Evolutionary conservation across 23 red algal species (phyloP), one percentile per base, ranked within the genome.

Genomic region (Chondrus crispus): DNA sequence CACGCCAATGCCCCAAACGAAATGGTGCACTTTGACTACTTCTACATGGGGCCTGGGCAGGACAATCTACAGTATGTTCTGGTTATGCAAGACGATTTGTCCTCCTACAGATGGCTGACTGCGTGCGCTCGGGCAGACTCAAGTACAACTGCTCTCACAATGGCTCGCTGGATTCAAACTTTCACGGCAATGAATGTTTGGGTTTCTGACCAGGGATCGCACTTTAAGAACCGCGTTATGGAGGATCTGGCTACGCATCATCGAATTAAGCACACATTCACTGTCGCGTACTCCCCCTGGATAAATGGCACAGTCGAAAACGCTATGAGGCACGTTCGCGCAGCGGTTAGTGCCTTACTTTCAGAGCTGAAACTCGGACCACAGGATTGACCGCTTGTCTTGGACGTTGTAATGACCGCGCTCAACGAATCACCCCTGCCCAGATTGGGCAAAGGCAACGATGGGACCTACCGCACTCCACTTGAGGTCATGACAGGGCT

Each of bases 21-120:
- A 30, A 51, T 89, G 3, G 6, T 89, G n/a, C 85, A 89, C 39
- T 72, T 22, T 62, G 85, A 89, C 64, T 89, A 55, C 49, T 43
- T 75, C 8, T 88, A 74, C 38, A 74, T 88, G 41, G 84, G 84
- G 26, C 78, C 78, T 22, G 51, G 48, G 12, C 29, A 50, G 46
- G 78, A 7, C 20, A 26, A 52, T 47, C 42, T 57, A 20, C 52
- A 82, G 52, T 82, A 82, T 38, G 52, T 60, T 14, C 51, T 82
- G 22, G 78, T 82, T 10, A 36, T 82, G 24, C 29, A 82, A 38
- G 78, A 82, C 55, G 78, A 82, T 51, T 38, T 82, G 26, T 64
- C 11, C n/a, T 43, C 39, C 7, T 76, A 76, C 43, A 46, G 71
- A 43, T 76, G 71, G 71, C 71, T 76, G 28, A 48, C n/a, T 40